These are phyloP conservation scores for Rubia tinctorum DNA, from an alignment of 305 asterid species.

Conservation along the genomic window DNA sequence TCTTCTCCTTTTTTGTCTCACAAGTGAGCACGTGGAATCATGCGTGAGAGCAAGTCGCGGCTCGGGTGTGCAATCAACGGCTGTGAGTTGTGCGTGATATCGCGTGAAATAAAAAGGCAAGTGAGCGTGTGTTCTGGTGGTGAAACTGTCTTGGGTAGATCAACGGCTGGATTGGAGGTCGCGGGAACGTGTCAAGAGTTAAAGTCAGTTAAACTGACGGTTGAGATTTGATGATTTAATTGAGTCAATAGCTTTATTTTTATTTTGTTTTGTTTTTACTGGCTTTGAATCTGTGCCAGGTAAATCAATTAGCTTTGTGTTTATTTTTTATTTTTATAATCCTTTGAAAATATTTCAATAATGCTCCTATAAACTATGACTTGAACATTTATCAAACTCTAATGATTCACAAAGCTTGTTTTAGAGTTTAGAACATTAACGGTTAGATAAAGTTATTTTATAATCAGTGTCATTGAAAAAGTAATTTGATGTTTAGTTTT, in stretches of 20 bases:
- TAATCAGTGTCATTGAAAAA: no score
- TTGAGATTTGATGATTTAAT: not conserved
- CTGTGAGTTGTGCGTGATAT: not conserved
- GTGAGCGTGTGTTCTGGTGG: not conserved
- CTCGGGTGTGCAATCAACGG: not conserved
- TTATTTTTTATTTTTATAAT: not conserved
- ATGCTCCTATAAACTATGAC: no score
- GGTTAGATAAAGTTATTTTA: no score
- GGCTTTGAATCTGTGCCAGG: not conserved
- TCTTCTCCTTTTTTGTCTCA: not conserved
- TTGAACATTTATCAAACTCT: no score
- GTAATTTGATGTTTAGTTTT: no score
- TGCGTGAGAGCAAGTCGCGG: not conserved
- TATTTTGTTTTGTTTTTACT: not conserved
- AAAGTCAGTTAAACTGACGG: not conserved
- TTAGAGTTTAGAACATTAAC: no score
- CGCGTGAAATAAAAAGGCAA: not conserved
- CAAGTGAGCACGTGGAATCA: not conserved
- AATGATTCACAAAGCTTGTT: no score
- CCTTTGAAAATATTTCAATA: no score
- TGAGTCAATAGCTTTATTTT: not conserved
- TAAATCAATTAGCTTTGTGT: not conserved
- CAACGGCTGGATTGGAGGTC: conserved; percentile 10
- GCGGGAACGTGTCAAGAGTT: not conserved
- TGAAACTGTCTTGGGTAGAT: conserved; percentile 4